Evolutionary conservation across 192 early-diverging fungal species (phyloP), one percentile per base, ranked within the genome.

Genomic region (Cladochytrium replicatum): DNA sequence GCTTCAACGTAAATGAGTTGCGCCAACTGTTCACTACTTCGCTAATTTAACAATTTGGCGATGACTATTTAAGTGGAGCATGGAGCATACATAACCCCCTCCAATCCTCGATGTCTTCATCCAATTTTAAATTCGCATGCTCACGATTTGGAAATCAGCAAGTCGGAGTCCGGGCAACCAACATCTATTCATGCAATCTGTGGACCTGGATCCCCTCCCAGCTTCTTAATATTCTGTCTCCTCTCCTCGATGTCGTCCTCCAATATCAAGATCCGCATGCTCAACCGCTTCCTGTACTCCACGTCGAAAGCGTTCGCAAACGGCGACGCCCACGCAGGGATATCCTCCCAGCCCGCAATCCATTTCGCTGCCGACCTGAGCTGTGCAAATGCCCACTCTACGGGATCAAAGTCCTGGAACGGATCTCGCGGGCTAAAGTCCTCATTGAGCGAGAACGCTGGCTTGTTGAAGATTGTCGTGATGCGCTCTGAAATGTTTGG

Each of bases 261-360:
- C 28, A 73, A 38, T 19, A 73, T 58, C 15, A 42, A 50, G 31
- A 63, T 48, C 37, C 63, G 55, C 23, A 49, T 29, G 44, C 66
- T 74, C 31, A 74, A 32, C 42, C 53, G 25, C 37, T 66, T 61
- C 24, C 72, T 6, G 43, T 74, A 68, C 30, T 74, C 66, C 32
- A 74, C 29, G 51, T 74, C 72, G 13, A 61, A 50, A 32, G 72
- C 72, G 59, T 71, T 66, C 41, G 63, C 13, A 42, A 67, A 26
- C 29, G 70, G 70, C 21, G 52, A 60, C 27, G 58, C 48, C 66
- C 66, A 72, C 13, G 50, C 55, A 26, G 47, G 54, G 13, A 37
- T 17, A 13, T 37, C 17, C 13, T 37, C 34, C 34, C 34, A 37
- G 13, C 17, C 13, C 13, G 13, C 34, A 17, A 37, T 17, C 34